These are phyloP conservation scores for Sanghuangporus sanghuang DNA, from an alignment of 1,284 basidiomycete species.

Conservation along the genomic window DNA sequence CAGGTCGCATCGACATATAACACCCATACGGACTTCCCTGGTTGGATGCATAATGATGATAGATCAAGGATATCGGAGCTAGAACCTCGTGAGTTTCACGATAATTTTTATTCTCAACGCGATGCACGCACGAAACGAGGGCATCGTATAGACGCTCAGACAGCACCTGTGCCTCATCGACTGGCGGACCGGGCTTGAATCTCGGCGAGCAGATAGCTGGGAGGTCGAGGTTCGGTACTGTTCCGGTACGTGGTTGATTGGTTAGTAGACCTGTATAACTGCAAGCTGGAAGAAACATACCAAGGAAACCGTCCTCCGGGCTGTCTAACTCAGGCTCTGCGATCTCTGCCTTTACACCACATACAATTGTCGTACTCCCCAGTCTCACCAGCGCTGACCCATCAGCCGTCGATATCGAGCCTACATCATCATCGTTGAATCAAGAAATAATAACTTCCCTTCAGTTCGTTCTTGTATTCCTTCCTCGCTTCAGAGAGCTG, in stretches of 20 bases:
- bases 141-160: conserved; percentile 79
- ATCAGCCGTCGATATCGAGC: conserved; percentile 86
- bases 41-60: conserved; percentile 72
- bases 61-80: conserved; percentile 70
- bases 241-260: not conserved
- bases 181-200: conserved; percentile 93
- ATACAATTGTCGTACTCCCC: conserved; percentile 87
- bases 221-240: conserved; percentile 86
- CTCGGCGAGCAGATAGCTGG: conserved; percentile 88
- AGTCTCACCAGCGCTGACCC: conserved; percentile 88
- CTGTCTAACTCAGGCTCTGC: conserved; percentile 79
- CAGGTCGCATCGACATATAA: conserved; percentile 92
- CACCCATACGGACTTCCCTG: conserved; percentile 81
- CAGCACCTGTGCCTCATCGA: conserved; percentile 86
- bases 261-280: not conserved
- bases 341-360: conserved; percentile 93
- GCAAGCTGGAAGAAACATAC: conserved; percentile 36
- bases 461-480: not conserved
- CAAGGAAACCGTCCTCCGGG: conserved; percentile 76
- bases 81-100: conserved; percentile 2
- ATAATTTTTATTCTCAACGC: not conserved
- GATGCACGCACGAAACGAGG: conserved; percentile 55
- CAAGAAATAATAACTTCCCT: not conserved
- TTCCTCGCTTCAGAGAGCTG: conserved; percentile 4
- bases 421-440: conserved; percentile 29